phyloP scores from a whole-genome alignment of 2,329 filamentous ascomycete genomes.

The Fusarium sp. region DNA sequence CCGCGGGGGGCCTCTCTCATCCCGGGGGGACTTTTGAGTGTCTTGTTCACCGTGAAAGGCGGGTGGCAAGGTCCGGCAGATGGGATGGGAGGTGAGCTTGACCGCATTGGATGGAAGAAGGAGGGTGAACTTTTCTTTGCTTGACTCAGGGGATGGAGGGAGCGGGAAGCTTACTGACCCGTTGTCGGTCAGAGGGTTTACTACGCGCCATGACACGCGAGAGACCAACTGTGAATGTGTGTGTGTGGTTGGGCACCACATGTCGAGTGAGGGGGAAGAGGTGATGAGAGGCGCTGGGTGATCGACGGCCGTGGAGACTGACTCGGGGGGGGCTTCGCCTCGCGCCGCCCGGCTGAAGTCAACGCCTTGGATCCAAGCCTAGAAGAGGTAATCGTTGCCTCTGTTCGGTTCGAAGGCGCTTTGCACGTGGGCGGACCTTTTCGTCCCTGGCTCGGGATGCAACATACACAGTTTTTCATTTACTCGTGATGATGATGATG shows the following conservation, averaged over 20 bases:
- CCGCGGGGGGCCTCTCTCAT: conserved; percentile 21
- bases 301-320: conserved; percentile 27
- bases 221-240: not conserved
- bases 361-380: conserved; percentile 5
- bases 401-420: not conserved
- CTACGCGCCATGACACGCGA: not conserved
- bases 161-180: conserved; percentile 9
- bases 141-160: conserved; percentile 28
- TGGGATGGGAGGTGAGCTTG: conserved; percentile 11
- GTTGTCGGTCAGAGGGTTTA: conserved; percentile 10
- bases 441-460: conserved; percentile 25
- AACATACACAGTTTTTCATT: not conserved
- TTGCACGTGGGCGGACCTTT: conserved; percentile 28
- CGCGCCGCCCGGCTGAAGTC: conserved; percentile 18
- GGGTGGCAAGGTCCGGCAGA: conserved; percentile 29
- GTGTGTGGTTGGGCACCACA: conserved; percentile 11
- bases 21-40: conserved; percentile 31
- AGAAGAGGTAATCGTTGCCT: not conserved
- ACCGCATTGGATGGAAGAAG: conserved; percentile 10
- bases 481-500: not conserved
- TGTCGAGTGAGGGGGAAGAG: conserved; percentile 2
- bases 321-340: conserved; percentile 20
- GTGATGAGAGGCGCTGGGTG: conserved; percentile 23
- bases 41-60: not conserved
- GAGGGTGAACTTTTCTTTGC: conserved; percentile 3